These are phyloP conservation scores for Panus rudis DNA, from an alignment of 768 basidiomycete species.

Conservation along the genomic window DNA sequence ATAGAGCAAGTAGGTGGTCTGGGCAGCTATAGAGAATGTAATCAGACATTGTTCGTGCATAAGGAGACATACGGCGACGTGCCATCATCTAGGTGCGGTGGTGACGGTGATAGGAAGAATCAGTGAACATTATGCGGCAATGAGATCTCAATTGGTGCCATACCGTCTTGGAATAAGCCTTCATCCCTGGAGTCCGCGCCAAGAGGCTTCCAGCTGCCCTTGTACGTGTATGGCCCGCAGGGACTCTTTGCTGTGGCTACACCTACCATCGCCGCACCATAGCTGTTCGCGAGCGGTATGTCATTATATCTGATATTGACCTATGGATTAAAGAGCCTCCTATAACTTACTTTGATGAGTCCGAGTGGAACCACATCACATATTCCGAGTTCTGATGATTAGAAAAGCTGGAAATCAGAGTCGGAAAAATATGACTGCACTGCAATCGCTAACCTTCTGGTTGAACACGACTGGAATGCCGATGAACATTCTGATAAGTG, in stretches of 20 bases:
- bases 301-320: background rate
- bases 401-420: no score
- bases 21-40: conserved; percentile 22
- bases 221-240: conserved; percentile 55
- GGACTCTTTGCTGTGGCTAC: conserved; percentile 52
- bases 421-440: no score
- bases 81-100: no score
- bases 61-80: no score
- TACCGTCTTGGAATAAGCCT: conserved; percentile 52
- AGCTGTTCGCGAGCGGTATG: conserved; percentile 29
- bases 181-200: conserved; percentile 55
- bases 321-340: background rate
- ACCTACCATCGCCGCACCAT: conserved; percentile 57
- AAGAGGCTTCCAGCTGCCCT: conserved; percentile 47
- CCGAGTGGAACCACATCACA: conserved; percentile 70
- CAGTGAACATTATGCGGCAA: conserved; percentile 2
- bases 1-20: conserved; percentile 52
- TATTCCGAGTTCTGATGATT: conserved; percentile 57
- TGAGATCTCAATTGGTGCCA: background rate
- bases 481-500: background rate
- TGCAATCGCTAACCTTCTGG: conserved; percentile 32
- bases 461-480: conserved; percentile 42
- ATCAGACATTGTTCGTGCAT: conserved; percentile 20
- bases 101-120: conserved; percentile 24
- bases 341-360: conserved; percentile 43